Conservation (phyloP, 2,329 filamentous ascomycete genomes). For the Thermoascus crustaceus region DNA sequence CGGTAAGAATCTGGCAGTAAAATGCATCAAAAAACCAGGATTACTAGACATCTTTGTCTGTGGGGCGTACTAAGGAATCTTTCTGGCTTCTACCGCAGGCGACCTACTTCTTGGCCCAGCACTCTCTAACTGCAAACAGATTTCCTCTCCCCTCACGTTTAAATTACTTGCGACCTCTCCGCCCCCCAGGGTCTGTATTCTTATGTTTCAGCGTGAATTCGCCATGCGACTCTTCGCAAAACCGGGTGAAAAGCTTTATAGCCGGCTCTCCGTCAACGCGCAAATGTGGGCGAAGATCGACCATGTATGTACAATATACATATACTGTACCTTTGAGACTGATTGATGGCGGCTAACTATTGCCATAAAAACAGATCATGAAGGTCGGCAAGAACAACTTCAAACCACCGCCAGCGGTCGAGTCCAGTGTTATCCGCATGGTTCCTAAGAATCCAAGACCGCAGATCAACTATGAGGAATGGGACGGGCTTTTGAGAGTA, state of each 20-base stretch:
- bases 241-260: conserved; percentile 82
- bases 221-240: conserved; percentile 81
- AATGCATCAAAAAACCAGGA: background rate
- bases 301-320: conserved; percentile 45
- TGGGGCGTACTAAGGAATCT: no score
- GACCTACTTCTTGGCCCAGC: no score
- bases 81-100: no score
- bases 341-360: no score
- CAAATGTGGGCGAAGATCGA: conserved; percentile 77
- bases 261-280: conserved; percentile 80
- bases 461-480: conserved; percentile 87
- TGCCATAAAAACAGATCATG: no score
- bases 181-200: conserved; percentile 72
- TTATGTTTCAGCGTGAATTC: conserved; percentile 97
- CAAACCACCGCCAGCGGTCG: conserved; percentile 86
- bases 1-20: background rate
- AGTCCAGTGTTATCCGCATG: conserved; percentile 81
- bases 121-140: conserved; percentile 41
- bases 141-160: conserved; percentile 87
- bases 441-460: conserved; percentile 80
- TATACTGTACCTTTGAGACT: no score
- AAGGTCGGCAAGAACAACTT: conserved; percentile 97
- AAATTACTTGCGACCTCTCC: conserved; percentile 75
- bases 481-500: conserved; percentile 80
- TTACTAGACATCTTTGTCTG: no score